A percentile compares a stretch with the other conserved stretches of the same genome.
These are phyloP conservation scores for Vitis hybrid DNA, from an alignment of 177 flowering plant genomes.

Conservation along the genomic window DNA sequence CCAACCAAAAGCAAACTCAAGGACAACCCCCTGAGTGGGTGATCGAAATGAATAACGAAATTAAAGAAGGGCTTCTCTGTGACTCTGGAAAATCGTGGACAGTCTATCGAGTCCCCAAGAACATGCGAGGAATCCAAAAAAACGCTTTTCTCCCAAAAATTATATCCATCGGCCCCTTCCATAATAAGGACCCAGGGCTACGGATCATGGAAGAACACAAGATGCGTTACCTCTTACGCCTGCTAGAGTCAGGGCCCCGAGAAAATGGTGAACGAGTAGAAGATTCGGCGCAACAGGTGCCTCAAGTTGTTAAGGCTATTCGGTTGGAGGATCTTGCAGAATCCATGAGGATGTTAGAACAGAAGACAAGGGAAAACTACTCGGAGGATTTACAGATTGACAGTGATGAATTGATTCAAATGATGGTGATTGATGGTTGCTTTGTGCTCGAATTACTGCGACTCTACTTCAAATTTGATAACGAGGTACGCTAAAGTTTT, in stretches of 20 bases:
- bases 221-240: constrained; percentile 22
- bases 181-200: constrained; percentile 11
- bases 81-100: constrained; percentile 5
- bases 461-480: constrained; percentile 10
- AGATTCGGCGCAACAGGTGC: too few relatives aligned
- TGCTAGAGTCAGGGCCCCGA: not conserved
- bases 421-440: constrained; percentile 41
- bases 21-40: not conserved
- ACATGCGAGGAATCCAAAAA: not conserved
- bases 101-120: not conserved
- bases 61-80: not conserved
- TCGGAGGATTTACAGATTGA: constrained; percentile 14
- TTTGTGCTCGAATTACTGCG: constrained; percentile 29
- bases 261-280: not conserved
- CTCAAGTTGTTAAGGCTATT: too few relatives aligned
- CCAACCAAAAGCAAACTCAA: too few relatives aligned
- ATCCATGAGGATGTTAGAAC: constrained; percentile 21
- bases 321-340: constrained; percentile 5
- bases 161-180: constrained; percentile 36
- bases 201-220: constrained; percentile 38
- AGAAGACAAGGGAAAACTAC: constrained; percentile 19
- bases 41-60: not conserved
- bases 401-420: constrained; percentile 25
- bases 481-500: constrained; percentile 9
- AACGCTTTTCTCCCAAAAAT: constrained; percentile 26